Evolutionary conservation across 495 filamentous ascomycete species (phyloP).

Genomic region (Aspergillus carlsbadensis): DNA sequence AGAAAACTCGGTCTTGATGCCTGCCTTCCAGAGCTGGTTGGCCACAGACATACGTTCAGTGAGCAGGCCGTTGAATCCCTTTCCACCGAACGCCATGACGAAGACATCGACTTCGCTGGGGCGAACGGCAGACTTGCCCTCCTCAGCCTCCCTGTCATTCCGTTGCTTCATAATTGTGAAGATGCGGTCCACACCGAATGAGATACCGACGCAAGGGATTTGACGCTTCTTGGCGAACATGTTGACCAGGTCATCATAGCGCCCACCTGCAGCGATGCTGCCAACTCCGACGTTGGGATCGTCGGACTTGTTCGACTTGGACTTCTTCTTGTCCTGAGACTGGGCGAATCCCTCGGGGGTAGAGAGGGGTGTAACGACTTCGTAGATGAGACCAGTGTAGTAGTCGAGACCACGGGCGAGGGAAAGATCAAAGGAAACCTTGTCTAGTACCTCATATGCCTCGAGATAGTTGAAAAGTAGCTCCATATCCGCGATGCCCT

Average conservation of each 20-base stretch:
- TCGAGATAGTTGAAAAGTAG: slow-evolving; percentile 80
- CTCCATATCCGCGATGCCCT: slow-evolving; percentile 78
- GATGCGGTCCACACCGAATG: slow-evolving; percentile 93
- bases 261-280: slow-evolving; percentile 83
- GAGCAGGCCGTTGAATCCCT: slow-evolving; percentile 77
- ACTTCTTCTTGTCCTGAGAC: slow-evolving; percentile 62
- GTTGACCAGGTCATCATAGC: slow-evolving; percentile 90
- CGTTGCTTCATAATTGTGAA: slow-evolving; percentile 85
- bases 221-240: slow-evolving; percentile 85
- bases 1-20: slow-evolving; percentile 78
- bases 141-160: slow-evolving; percentile 56
- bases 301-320: slow-evolving; percentile 63
- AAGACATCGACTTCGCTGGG: slow-evolving; percentile 78
- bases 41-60: slow-evolving; percentile 78
- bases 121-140: slow-evolving; percentile 48
- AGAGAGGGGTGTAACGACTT: slow-evolving; percentile 59
- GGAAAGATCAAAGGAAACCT: slow-evolving; percentile 77
- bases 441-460: slow-evolving; percentile 66
- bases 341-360: slow-evolving; percentile 67
- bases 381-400: slow-evolving; percentile 89
- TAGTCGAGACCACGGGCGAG: slow-evolving; percentile 89
- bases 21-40: slow-evolving; percentile 71
- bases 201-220: slow-evolving; percentile 91
- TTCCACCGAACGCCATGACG: slow-evolving; percentile 92
- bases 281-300: slow-evolving; percentile 84